Evolutionary conservation across 306 rosid species (phyloP), one percentile per base, ranked within the genome.

Genomic region (Vigna unguiculata): DNA sequence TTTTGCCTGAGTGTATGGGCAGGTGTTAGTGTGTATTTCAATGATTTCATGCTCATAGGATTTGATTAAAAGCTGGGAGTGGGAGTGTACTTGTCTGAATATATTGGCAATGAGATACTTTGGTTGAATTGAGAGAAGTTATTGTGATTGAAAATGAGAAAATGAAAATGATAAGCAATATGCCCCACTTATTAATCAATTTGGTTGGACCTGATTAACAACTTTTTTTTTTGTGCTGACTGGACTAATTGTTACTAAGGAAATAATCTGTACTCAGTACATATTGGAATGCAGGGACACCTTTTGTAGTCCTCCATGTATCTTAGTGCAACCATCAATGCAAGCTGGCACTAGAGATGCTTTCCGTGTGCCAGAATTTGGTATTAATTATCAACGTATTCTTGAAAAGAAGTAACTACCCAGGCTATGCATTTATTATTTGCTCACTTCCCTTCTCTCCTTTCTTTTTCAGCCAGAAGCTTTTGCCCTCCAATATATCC

Each of bases 401-500:
- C 14, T 65, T 63, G 36, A 48, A 58, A 67, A 60, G 46, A 59
- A 38, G 57, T 32, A 46, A 48, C 4, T 8, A 76, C 25, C 70
- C 53, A 14, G 65, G 66, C 51, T 69, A 60, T 77, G 25, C 45
- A 67, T 45, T 22, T 65, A 55, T 69, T 21, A 21, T 38, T 80
- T 83, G 65, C 64, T 17, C 45, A 71, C 47, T 63, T 54, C 41
- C 69, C 79, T 61, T 71, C 47, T 12, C 80, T 80, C 87, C 63
- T 82, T 80, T 83, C 57, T 71, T 47, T 85, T 78, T 85, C 93
- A 93, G 98, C 89, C 75, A 88, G 83, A 78, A 78, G 87, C 82
- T 94, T 94, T 80, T 91, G 87, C 82, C 90, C 97, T 72, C 98
- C 94, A 43, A 94, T 94, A 88, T 94, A 88, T 85, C 98, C 98